Evolutionary conservation across 2,329 filamentous ascomycete genomes (phyloP), one percentile per base, ranked within the genome.

Genomic region (Diaporthe sp.): DNA sequence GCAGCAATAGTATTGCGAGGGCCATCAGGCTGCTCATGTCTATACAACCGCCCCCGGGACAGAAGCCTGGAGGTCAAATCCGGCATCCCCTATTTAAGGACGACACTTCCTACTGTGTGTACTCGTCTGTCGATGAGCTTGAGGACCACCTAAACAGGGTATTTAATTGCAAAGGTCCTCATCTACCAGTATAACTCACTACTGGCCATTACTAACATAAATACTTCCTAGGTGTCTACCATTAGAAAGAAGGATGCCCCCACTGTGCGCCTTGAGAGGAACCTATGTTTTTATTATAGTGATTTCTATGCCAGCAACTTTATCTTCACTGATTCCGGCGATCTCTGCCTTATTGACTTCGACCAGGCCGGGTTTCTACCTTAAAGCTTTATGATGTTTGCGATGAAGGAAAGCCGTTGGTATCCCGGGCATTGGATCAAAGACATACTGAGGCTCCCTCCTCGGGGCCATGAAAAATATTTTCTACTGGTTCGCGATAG

Each of bases 21-120:
- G 66, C 66, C 9, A 70, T 70, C 5, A 47, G 6, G 37, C 51
- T 58, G 17, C 51, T 70, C 10, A 58, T 44, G 76, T 82, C 30
- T 19, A 70, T 70, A 35, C 6, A 27, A 35, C 25, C n/a, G 30
- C 66, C 66, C 17, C 0, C 37, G 1, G 51, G 19, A 19, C 66
- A 70, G 47, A 27, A 1, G 27, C 66, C 51, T 70, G 66, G 66
- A 32, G 66, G 51, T 19, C 19, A 7, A 1, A 70, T 70, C 30
- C 66, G 66, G 27, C 51, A 70, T 47, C 50, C 65, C 17, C 65
- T 69, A 25, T 69, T 69, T 15, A 69, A 69, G 17, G 25, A 69
- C 10, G 35, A 56, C 15, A 56, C 17, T 32, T 69, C 50, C 5
- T 44, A 1, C 4, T 22, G 25, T 25, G 7, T 13, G 9, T 69